Base-by-base conservation (phyloP, 2,329 filamentous ascomycete genomes). In the Beauveria australis region DNA sequence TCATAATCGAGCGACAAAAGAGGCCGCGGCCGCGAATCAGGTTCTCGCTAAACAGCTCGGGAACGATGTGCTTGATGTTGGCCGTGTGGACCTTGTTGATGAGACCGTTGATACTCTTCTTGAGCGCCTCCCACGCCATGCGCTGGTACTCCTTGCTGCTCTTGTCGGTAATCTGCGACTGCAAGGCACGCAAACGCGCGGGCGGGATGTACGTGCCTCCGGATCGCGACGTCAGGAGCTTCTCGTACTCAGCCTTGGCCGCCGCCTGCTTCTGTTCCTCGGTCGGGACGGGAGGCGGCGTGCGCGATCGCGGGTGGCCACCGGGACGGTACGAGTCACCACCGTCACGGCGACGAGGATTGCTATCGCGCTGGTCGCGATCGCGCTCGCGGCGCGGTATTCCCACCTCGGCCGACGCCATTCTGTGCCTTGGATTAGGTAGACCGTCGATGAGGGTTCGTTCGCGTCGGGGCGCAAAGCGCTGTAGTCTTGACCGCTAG, bases 1-100 rank as follows among this genome's bases (percentile, higher is more conserved):
- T 97, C 92, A 97, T 96, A 70, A 99, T 94, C 67, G 91, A 93
- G 65, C 94, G 85, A 76, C 93, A 97, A 74, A 97, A 97, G 63
- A 99, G 76, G 22, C 94, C 94, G 62, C 94, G 84, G 7, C 94
- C 94, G 61, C 94, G 88, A 46, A 99, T 81, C 67, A 99, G 76
- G 72, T 99, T 99, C 79, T 99, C 94, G 54, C 86, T 85, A 75
- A 99, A 99, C 51, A 99, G 81, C 76, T 99, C 94, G 1, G 93
- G 93, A 26, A 97, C 92, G 64, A 99, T 97, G 71, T 89, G 84
- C 76, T 99, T 97, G 81, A 99, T 97, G 74, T 99, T 99, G 40
- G 89, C 91, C 60, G 93, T 90, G 75, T 97, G 97, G 79, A 97
- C 89, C 79, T 99, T 99, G 82, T 99, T 99, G 81, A 99, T 96